phyloP scores from a whole-genome alignment of 2,329 filamentous ascomycete species.

The Xylaria polymorpha region DNA sequence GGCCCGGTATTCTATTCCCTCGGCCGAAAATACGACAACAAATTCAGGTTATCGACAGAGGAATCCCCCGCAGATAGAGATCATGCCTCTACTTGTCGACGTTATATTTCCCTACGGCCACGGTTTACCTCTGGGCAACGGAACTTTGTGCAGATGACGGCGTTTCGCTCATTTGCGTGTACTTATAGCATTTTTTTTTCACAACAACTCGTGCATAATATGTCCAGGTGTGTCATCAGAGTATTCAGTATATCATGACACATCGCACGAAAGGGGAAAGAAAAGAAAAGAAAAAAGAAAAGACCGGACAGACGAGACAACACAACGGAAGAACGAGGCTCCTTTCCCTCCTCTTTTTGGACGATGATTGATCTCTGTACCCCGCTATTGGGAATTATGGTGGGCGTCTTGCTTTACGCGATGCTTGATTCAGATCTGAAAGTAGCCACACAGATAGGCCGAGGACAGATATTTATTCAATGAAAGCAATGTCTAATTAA shows the following conservation, averaged over 20 bases:
- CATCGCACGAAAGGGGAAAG: slow-evolving; percentile 8
- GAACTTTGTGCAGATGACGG: slow-evolving; percentile 11
- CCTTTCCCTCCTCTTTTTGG: neutral
- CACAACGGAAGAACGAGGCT: neutral
- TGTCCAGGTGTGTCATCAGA: slow-evolving; percentile 16
- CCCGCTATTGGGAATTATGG: neutral
- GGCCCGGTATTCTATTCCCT: neutral
- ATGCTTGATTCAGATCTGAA: neutral
- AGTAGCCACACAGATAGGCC: slow-evolving; percentile 12
- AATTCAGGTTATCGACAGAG: slow-evolving; percentile 15
- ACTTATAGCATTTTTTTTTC: slow-evolving; percentile 27
- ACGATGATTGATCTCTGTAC: slow-evolving; percentile 1
- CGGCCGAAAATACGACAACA: neutral
- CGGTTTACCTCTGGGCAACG: slow-evolving; percentile 3
- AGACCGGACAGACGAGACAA: slow-evolving; percentile 1
- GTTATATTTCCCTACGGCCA: slow-evolving; percentile 9
- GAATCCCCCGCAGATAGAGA: neutral
- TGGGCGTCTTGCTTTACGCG: slow-evolving; percentile 3
- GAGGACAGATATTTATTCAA: slow-evolving; percentile 17
- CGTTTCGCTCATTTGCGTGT: slow-evolving; percentile 30
- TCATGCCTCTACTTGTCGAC: neutral
- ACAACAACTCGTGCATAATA: slow-evolving; percentile 31
- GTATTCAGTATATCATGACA: slow-evolving; percentile 17
- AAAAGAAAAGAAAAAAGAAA: slow-evolving; percentile 1
- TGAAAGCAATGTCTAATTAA: slow-evolving; percentile 29